phyloP scores from a whole-genome alignment of 192 early-diverging fungal genomes.

The Coemansia sp. region DNA sequence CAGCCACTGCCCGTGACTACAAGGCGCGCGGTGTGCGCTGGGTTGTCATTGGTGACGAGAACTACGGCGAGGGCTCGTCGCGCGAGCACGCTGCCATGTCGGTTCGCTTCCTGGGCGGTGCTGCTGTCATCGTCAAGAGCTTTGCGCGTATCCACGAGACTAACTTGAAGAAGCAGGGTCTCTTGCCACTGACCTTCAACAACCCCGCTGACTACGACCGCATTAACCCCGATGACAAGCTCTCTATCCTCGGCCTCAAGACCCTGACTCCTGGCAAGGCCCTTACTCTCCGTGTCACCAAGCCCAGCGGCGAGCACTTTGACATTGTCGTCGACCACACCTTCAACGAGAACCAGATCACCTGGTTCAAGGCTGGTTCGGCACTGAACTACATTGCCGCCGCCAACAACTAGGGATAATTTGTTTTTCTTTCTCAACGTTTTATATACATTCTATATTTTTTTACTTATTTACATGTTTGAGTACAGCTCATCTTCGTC shows the following conservation, averaged over 20 bases:
- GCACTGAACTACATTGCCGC: conserved; percentile 74
- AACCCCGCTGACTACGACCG: conserved; percentile 94
- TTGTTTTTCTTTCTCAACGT: neutral
- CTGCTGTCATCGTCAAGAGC: conserved; percentile 91
- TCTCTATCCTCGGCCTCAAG: conserved; percentile 87
- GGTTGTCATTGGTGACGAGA: conserved; percentile 98
- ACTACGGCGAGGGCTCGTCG: conserved; percentile 99
- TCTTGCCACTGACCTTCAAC: conserved; percentile 94
- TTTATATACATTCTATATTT: neutral
- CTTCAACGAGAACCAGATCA: conserved; percentile 98
- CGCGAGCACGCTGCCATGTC: conserved; percentile 99
- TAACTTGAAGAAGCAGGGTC: conserved; percentile 99
- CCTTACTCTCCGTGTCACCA: conserved; percentile 82
- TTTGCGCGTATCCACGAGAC: conserved; percentile 99
- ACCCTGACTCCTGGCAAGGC: conserved; percentile 80
- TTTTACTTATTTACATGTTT: neutral
- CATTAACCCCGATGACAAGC: conserved; percentile 83
- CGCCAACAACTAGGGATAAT: neutral
- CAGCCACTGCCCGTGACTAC: conserved; percentile 92
- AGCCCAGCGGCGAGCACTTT: conserved; percentile 73
- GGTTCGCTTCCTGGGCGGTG: conserved; percentile 93
- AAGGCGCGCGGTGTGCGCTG: conserved; percentile 85
- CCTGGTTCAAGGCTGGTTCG: conserved; percentile 96
- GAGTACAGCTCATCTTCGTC: conserved; percentile 8
- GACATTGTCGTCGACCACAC: conserved; percentile 95